Base-by-base conservation (phyloP, 2,329 filamentous ascomycete species). In the Colletotrichum cordylinicola region DNA sequence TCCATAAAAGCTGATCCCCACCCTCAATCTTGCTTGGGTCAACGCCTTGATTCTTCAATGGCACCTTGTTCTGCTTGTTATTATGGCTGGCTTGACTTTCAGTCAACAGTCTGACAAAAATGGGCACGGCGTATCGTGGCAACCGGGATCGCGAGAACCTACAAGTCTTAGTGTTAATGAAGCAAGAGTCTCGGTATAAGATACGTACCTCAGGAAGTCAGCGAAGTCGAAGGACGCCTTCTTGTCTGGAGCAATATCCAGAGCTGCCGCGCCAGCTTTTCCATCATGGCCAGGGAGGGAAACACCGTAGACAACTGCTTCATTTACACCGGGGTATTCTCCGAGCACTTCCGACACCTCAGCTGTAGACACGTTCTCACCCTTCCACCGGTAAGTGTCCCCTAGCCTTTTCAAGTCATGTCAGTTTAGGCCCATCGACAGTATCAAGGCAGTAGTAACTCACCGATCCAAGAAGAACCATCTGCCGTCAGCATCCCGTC, bases 51-150 rank as follows among this genome's bases (percentile, higher is more conserved):
- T 76, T 72, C 48, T 93, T 88, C 61, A 95, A 85, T 0, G 92
- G 92, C 2, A 93, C 33, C 43, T 96, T 96, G 81, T 95, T 94
- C 84, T 95, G 94, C 85, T 96, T 96, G 82, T 95, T 94, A 79
- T 95, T 96, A 81, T 94, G 92, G 72, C 89, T 87, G 43, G 86
- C 86, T 56, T 88, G 85, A 27, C 94, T 88, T 33, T 94, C 84
- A 1, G 94, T 73, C 15, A 76, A 87, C 21, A 95, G 83, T 0
- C 94, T 87, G 56, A 96, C 80, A 84, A 96, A 96, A 3, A 95
- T 84, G 0, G 94, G 94, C 2, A 96, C 93, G 0, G 94, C 94
- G 80, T 96, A 96, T 77, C 89, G 90, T 0, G 94, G 94, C 27
- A 96, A 85, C 67, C 91, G 87, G 16, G 87, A 86, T 8, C 90